phyloP scores from a whole-genome alignment of 371 early-diverging fungal genomes.

The Apophysomyces ossiformis region DNA sequence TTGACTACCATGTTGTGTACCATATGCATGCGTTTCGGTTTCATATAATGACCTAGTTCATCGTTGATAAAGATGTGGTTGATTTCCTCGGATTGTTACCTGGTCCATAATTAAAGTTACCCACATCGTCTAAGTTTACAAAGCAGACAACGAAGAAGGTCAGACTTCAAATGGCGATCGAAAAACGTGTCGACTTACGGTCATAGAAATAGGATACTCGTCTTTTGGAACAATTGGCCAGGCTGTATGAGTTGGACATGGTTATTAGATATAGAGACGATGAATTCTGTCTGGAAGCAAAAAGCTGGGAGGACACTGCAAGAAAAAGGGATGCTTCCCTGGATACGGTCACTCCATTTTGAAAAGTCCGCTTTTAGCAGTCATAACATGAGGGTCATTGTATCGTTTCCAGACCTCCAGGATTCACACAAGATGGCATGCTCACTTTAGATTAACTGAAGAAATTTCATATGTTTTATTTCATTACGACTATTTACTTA shows the following conservation, averaged over 20 bases:
- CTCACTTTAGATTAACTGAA: background rate
- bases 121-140: constrained; percentile 71
- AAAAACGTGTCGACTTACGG: constrained; percentile 44
- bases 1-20: constrained; percentile 97
- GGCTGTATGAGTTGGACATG: constrained; percentile 55
- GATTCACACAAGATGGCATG: too few relatives aligned
- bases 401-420: too few relatives aligned
- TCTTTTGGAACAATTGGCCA: constrained; percentile 58
- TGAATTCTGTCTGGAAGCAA: background rate
- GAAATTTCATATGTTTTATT: background rate
- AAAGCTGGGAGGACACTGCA: background rate
- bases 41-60: constrained; percentile 94
- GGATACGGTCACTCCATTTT: too few relatives aligned
- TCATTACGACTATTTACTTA: background rate
- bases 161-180: background rate
- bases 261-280: background rate
- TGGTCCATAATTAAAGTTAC: constrained; percentile 89
- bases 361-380: too few relatives aligned
- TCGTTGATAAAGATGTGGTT: constrained; percentile 6
- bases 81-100: constrained; percentile 39
- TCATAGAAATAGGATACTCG: constrained; percentile 84
- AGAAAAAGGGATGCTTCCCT: background rate
- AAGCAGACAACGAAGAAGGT: background rate
- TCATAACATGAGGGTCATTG: too few relatives aligned
- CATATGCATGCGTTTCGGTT: constrained; percentile 98